Conservation (phyloP, 257 asterid genomes). For the Phtheirospermum japonicum region DNA sequence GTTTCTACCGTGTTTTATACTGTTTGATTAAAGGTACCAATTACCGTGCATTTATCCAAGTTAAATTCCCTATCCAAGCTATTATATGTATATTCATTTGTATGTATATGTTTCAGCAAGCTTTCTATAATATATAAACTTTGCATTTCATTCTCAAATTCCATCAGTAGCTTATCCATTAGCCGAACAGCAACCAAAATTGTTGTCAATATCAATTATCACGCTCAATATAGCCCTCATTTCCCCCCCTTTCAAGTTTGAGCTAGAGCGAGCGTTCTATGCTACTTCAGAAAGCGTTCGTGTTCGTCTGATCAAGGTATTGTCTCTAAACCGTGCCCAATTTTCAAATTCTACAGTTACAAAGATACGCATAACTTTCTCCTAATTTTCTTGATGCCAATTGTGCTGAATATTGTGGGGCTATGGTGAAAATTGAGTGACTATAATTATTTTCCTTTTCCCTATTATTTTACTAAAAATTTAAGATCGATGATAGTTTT, state of each 20-base stretch:
- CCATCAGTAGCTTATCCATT: constrained; percentile 75
- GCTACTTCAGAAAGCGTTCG: constrained; percentile 98
- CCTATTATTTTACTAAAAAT: too few relatives aligned
- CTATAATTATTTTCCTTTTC: background rate
- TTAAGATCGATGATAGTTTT: background rate
- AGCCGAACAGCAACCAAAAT: constrained; percentile 55
- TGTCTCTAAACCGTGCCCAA: constrained; percentile 12
- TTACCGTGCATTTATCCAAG: too few relatives aligned
- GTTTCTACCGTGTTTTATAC: too few relatives aligned
- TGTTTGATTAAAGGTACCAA: too few relatives aligned
- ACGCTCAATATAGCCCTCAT: constrained; percentile 85
- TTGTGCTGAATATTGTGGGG: background rate
- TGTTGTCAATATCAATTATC: constrained; percentile 87
- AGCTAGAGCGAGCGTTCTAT: constrained; percentile 85
- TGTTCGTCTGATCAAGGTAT: constrained; percentile 81
- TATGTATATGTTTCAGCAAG: too few relatives aligned
- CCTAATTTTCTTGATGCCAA: background rate
- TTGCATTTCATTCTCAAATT: too few relatives aligned
- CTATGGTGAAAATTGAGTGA: background rate
- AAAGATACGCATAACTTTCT: background rate
- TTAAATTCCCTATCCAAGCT: too few relatives aligned
- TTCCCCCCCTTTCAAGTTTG: constrained; percentile 89
- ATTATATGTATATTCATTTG: too few relatives aligned
- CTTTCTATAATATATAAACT: too few relatives aligned
- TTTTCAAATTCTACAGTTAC: constrained; percentile 13